phyloP scores from a whole-genome alignment of 352 stramenopile genomes.

The Phytophthora multivora region DNA sequence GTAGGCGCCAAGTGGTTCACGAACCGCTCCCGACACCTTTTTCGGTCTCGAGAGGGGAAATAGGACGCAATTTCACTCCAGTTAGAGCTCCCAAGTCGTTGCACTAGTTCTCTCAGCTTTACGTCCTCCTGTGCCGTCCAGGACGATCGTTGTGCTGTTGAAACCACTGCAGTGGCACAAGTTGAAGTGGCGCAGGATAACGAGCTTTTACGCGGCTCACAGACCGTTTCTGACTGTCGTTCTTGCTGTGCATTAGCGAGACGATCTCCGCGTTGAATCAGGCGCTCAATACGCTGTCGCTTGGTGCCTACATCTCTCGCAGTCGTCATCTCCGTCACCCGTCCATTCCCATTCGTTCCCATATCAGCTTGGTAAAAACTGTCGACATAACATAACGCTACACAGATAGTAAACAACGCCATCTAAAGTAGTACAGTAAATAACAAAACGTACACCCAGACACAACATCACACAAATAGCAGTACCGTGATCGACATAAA shows the following conservation, averaged over 20 bases:
- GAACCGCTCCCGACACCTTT: constrained; percentile 75
- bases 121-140: constrained; percentile 62
- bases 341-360: background rate
- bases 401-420: background rate
- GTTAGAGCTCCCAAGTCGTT: constrained; percentile 26
- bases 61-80: constrained; percentile 50
- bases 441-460: background rate
- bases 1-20: constrained; percentile 66
- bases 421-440: background rate
- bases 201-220: background rate
- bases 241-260: constrained; percentile 37
- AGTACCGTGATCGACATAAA: background rate
- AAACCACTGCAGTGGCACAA: background rate
- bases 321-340: no score
- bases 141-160: constrained; percentile 17
- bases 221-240: background rate
- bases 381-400: background rate
- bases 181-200: background rate
- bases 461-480: no score
- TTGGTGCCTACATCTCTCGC: constrained; percentile 36
- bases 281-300: constrained; percentile 54
- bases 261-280: constrained; percentile 54
- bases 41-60: constrained; percentile 57
- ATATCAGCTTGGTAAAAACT: background rate
- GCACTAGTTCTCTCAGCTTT: constrained; percentile 50